Conservation (phyloP, 2,329 filamentous ascomycete genomes). For the Aspergillus sp. region DNA sequence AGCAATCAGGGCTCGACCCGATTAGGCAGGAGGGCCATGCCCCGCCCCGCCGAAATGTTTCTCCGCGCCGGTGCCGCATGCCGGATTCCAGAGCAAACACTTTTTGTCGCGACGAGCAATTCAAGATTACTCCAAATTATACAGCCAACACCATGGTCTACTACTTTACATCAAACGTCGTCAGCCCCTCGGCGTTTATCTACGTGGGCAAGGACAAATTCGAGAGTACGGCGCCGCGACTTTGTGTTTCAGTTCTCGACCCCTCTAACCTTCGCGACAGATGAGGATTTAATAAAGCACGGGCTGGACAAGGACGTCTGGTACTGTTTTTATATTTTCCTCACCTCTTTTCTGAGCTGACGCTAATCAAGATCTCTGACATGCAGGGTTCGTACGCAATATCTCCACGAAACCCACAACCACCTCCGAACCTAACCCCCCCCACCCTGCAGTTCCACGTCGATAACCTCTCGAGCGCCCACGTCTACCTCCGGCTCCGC, state of each 20-base stretch:
- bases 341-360: slow-evolving; percentile 2
- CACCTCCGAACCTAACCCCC: slow-evolving; percentile 15
- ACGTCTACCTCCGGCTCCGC: slow-evolving; percentile 87
- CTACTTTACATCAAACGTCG: slow-evolving; percentile 88
- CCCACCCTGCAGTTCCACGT: slow-evolving; percentile 75
- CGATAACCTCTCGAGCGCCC: slow-evolving; percentile 94
- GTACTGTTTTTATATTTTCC: slow-evolving; percentile 51
- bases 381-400: slow-evolving; percentile 37
- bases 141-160: slow-evolving; percentile 69
- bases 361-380: not conserved
- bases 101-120: not conserved
- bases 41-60: slow-evolving; percentile 1
- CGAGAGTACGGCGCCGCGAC: slow-evolving; percentile 71
- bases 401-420: not conserved
- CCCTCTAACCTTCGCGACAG: slow-evolving; percentile 52
- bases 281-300: slow-evolving; percentile 94
- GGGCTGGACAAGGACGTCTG: slow-evolving; percentile 96
- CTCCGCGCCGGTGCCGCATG: slow-evolving; percentile 12
- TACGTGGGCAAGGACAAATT: slow-evolving; percentile 99
- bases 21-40: slow-evolving; percentile 6
- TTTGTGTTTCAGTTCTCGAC: slow-evolving; percentile 10
- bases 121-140: not conserved
- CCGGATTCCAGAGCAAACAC: not conserved
- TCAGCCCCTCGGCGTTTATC: slow-evolving; percentile 81
- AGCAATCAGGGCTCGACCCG: not conserved